Conservation (phyloP, 768 basidiomycete genomes). For the Boletus subcaerulescens region DNA sequence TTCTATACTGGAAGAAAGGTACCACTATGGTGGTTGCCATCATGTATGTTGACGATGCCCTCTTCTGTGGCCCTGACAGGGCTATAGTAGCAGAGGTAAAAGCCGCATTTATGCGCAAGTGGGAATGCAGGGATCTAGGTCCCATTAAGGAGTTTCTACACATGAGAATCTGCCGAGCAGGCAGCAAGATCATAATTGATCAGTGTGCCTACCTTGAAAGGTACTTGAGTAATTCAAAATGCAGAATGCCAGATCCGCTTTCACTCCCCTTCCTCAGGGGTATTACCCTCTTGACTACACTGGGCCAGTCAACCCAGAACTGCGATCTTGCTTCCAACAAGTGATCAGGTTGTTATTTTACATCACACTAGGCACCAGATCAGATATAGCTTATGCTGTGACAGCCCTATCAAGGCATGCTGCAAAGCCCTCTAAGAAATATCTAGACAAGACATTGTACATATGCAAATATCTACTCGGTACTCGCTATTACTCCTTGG, state of each 20-base stretch:
- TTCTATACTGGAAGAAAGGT: neutral
- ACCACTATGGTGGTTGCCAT: neutral
- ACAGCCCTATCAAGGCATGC: neutral
- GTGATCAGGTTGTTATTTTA: neutral
- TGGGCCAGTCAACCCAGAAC: neutral
- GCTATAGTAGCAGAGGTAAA: neutral
- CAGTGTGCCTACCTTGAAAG: neutral
- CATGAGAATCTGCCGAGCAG: fast-evolving
- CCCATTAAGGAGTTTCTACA: neutral
- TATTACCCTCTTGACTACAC: neutral
- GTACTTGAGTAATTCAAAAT: neutral
- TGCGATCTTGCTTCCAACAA: neutral
- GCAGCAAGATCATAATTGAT: neutral
- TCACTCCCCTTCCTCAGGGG: neutral
- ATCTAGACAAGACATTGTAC: neutral
- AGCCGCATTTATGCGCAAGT: neutral
- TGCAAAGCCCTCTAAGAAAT: neutral
- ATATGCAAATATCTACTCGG: neutral
- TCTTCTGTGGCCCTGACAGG: neutral
- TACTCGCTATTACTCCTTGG: neutral
- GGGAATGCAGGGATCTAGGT: neutral
- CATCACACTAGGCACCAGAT: neutral
- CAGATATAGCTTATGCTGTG: neutral
- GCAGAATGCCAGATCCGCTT: neutral
- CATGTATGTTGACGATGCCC: neutral